A percentile compares a stretch with the other conserved stretches of the same genome.
Evolutionary conservation across 805 yeast species (phyloP).

Genomic region (Lipomyces orientalis): DNA sequence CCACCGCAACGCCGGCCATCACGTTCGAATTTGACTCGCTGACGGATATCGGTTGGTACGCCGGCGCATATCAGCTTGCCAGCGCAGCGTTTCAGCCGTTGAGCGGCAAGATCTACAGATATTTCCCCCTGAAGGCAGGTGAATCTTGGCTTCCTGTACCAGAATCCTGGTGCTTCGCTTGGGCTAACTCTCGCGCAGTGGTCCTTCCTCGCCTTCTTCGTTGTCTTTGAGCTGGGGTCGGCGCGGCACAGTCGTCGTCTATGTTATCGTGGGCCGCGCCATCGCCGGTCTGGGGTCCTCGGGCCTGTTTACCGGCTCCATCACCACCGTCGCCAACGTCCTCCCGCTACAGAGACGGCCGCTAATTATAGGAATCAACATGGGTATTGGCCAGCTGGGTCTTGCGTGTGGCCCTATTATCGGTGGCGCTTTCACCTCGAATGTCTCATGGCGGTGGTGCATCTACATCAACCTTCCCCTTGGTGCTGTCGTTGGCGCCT

Average conservation of each 20-base stretch:
- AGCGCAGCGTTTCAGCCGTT: conserved; percentile 10
- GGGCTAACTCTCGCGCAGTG: too few species aligned
- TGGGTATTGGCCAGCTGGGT: conserved; percentile 53
- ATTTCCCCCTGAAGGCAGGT: conserved; percentile 1
- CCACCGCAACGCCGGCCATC: conserved; percentile 12
- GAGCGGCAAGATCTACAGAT: conserved; percentile 10
- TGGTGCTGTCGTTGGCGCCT: conserved; percentile 44
- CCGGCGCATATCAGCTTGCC: conserved; percentile 10
- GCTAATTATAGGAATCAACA: conserved; percentile 41
- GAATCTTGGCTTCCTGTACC: conserved; percentile 37
- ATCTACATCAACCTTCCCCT: conserved; percentile 54
- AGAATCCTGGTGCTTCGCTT: conserved; percentile 41
- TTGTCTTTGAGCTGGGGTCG: conserved; percentile 43
- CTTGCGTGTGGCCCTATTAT: conserved; percentile 55
- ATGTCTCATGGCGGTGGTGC: conserved; percentile 58
- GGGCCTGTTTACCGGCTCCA: conserved; percentile 62
- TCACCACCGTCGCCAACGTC: conserved; percentile 61
- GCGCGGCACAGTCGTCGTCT: conserved; percentile 49
- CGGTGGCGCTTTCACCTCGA: conserved; percentile 56
- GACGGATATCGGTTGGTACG: conserved; percentile 17
- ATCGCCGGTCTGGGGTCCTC: conserved; percentile 75
- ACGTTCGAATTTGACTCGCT: conserved; percentile 10
- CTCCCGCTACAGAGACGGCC: conserved; percentile 50
- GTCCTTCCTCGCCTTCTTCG: too few species aligned
- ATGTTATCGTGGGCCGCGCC: conserved; percentile 73